Evolutionary conservation across 192 early-diverging fungal species (phyloP), one percentile per base, ranked within the genome.

Genomic region (Backusella tarrabulga): DNA sequence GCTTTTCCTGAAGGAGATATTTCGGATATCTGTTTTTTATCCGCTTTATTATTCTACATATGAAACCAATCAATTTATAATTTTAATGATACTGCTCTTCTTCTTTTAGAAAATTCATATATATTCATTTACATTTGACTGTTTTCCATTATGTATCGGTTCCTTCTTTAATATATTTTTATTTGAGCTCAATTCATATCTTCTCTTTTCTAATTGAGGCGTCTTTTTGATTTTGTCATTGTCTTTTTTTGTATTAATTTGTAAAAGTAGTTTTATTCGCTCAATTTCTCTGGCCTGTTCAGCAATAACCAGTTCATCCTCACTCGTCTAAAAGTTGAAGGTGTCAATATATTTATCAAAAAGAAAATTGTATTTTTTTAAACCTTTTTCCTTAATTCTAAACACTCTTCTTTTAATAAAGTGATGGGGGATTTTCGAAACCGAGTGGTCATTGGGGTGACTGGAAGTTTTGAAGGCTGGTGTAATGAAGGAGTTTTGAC

Each of bases 341-440:
- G 29, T 29, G n/a, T 4, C 12, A 26, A n/a, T 63, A 29, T 11
- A 8, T 29, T 63, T 12, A 23, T 63, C 23, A 29, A 12, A 29
- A 29, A 63, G 21, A 26, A 63, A 63, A 0, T 1, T 5, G 23
- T 29, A 14, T 26, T 63, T 63, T 60, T 60, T 63, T 63, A 63
- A 63, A 63, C 56, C 56, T 63, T 63, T 63, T 63, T 63, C n/a
- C 56, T 63, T 63, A 63, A 63, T 29, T 63, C 56, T 29, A 63
- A 29, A 3, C 56, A 63, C 12, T 63, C 56, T 63, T 63, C 56
- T 63, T 63, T 63, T 63, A 63, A 29, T 63, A 63, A 63, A 29
- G 56, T 63, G 8, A 63, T 63, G 23, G 56, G 56, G 21, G 56
- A 63, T 29, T 63, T 63, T 23, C 56, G 56, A 5, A 63, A 63